These are phyloP conservation scores for Neurospora tetraspora DNA, from an alignment of 495 filamentous ascomycete species.

Conservation along the genomic window DNA sequence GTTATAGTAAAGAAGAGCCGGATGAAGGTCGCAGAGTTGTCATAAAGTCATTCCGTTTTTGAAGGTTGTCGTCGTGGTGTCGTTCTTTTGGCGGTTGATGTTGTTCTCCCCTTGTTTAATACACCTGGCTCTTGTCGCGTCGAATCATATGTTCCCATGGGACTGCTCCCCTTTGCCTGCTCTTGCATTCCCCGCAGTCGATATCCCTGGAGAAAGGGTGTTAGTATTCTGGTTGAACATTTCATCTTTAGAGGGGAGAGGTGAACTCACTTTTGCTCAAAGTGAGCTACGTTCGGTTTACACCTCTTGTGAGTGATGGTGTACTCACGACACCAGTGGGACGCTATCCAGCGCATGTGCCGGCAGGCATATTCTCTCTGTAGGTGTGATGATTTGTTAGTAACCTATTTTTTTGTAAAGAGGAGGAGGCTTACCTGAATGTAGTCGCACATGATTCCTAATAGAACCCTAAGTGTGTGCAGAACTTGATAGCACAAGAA, in stretches of 20 bases:
- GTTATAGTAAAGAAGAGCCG: neutral
- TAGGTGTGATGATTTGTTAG: neutral
- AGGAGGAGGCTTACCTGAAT: conserved; percentile 2
- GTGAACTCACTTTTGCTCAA: conserved; percentile 10
- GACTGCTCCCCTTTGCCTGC: conserved; percentile 1
- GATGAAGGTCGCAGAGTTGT: neutral
- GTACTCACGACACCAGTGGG: conserved; percentile 17
- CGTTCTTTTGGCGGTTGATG: neutral
- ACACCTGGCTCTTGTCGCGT: neutral
- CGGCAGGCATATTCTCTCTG: conserved; percentile 17
- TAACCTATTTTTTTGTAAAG: neutral
- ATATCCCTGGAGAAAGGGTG: neutral
- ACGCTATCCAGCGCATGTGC: conserved; percentile 20
- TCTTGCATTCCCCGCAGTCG: conserved; percentile 18
- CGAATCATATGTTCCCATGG: conserved; percentile 17
- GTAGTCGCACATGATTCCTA: conserved; percentile 10
- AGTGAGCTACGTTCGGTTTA: conserved; percentile 14
- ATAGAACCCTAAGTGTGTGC: neutral
- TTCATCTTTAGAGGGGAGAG: neutral
- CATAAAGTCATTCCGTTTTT: neutral
- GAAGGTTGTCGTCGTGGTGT: neutral
- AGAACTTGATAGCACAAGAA: neutral
- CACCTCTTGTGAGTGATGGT: conserved; percentile 13
- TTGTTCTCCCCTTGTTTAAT: neutral
- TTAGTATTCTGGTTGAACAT: neutral